These are phyloP conservation scores for Periglandula ipomoeae DNA, from an alignment of 2,329 filamentous ascomycete genomes.

Conservation along the genomic window DNA sequence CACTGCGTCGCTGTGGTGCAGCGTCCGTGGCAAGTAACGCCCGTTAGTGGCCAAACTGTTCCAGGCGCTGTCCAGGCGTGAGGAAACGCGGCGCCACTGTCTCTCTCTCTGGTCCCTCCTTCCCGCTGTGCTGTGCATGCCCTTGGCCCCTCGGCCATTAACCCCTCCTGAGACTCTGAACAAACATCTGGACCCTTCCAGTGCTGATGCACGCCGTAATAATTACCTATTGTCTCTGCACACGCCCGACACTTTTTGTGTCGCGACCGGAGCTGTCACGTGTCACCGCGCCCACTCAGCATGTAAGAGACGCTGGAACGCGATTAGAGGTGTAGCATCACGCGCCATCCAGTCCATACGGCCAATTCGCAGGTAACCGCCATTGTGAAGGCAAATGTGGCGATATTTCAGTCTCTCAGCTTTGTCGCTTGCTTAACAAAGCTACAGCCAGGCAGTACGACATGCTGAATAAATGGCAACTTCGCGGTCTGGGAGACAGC, in stretches of 20 bases:
- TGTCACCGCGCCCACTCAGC: neutral
- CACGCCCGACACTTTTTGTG: neutral
- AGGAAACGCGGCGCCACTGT: too few species aligned
- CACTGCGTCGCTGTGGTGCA: neutral
- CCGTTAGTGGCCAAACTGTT: neutral
- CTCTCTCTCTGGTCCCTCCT: too few species aligned
- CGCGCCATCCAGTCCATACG: neutral
- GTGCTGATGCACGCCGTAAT: neutral
- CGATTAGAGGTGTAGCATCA: neutral
- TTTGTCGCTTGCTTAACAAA: too few species aligned
- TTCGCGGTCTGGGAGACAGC: slow-evolving; percentile 2
- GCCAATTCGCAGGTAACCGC: neutral
- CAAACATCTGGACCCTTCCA: too few species aligned
- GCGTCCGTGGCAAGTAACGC: neutral
- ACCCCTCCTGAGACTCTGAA: too few species aligned
- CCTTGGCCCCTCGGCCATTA: too few species aligned
- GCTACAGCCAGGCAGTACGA: neutral
- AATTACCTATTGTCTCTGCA: neutral
- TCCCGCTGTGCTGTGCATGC: neutral
- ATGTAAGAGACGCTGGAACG: neutral
- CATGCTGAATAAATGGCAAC: slow-evolving; percentile 8
- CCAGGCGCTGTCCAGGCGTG: neutral
- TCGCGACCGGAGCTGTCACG: slow-evolving; percentile 1
- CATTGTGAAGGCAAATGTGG: too few species aligned
- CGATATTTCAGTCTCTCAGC: too few species aligned